Evolutionary conservation across 768 basidiomycete species (phyloP), one percentile per base, ranked within the genome.

Genomic region (Tylopilus sp.): DNA sequence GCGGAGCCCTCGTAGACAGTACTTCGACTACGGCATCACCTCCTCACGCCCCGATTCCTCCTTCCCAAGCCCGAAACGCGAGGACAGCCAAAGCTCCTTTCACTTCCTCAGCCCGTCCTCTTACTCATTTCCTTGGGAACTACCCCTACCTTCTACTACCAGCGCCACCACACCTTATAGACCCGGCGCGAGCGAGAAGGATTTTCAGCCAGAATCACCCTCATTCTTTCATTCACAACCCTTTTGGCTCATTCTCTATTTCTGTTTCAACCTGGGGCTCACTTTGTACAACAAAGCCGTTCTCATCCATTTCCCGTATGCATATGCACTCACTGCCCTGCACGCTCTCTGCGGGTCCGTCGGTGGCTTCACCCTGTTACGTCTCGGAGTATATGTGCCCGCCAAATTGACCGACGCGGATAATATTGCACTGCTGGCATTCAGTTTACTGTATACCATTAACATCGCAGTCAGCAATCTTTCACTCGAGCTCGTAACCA

Each of bases 201-300:
- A 53, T n/a, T 31, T 25, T 6, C 49, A 28, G 19, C 31, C 43
- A 7, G 57, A 69, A 9, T 34, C 60, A 1, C 50, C 55, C 26
- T 54, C 61, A 3, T 66, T 69, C 52, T 61, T 55, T 48, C 57
- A 62, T 4, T 73, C 72, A 4, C 64, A 71, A 22, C 59, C 70
- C 2, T 74, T 77, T 48, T 94, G 91, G 91, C 80, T 98, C 17
- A 60, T 69, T 5, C 75, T 92, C 55, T 98, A 97, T 74, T 98
- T 99, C 65, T 69, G 74, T 55, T 88, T 95, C 79, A 98, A 98
- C 71, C 84, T 98, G 26, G 80, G 83, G 12, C 81, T 99, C 58
- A 98, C 96, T 9, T 75, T 99, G 40, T 97, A 92, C 72, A 99
- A 99, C 80, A 99, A 99, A 72, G 79, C 83, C 33, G 85, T 98